phyloP scores from a whole-genome alignment of 805 yeast genomes.

The Metschnikowia cerradonensis region DNA sequence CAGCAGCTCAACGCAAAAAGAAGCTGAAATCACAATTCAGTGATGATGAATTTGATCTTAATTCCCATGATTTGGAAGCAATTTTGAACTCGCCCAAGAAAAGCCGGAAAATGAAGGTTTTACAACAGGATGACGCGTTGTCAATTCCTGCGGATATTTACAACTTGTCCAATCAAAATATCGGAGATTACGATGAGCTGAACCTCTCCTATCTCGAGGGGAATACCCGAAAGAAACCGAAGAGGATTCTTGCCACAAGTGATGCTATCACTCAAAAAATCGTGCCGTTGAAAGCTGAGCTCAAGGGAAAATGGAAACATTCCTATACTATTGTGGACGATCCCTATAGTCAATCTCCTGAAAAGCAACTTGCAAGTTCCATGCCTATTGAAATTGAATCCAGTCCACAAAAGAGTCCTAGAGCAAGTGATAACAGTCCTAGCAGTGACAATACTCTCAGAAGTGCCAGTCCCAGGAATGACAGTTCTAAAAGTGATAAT shows the following conservation, averaged over 20 bases:
- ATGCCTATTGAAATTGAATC: neutral
- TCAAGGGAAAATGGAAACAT: neutral
- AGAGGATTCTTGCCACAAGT: neutral
- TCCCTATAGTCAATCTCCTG: neutral
- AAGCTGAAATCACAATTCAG: slow-evolving; percentile 11
- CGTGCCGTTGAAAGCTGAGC: neutral
- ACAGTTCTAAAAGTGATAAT: too few species aligned
- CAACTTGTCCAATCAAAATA: slow-evolving; percentile 27
- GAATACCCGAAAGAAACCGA: neutral
- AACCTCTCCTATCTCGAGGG: slow-evolving; percentile 27
- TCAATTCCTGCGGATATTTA: slow-evolving; percentile 18
- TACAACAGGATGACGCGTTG: slow-evolving; percentile 2
- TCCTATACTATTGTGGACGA: neutral
- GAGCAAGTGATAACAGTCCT: neutral
- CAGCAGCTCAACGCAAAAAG: neutral
- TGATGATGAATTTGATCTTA: slow-evolving; percentile 18
- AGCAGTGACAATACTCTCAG: too few species aligned
- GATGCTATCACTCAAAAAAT: neutral
- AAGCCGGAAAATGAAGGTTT: slow-evolving; percentile 19
- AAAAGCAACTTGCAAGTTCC: neutral
- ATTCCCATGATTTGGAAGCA: slow-evolving; percentile 16
- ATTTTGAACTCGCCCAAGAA: slow-evolving; percentile 22
- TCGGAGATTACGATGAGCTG: slow-evolving; percentile 35
- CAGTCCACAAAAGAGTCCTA: neutral
- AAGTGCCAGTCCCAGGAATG: too few species aligned